These are phyloP conservation scores for Lathyrus tuberosus DNA, from an alignment of 306 rosid genomes.

Conservation along the genomic window DNA sequence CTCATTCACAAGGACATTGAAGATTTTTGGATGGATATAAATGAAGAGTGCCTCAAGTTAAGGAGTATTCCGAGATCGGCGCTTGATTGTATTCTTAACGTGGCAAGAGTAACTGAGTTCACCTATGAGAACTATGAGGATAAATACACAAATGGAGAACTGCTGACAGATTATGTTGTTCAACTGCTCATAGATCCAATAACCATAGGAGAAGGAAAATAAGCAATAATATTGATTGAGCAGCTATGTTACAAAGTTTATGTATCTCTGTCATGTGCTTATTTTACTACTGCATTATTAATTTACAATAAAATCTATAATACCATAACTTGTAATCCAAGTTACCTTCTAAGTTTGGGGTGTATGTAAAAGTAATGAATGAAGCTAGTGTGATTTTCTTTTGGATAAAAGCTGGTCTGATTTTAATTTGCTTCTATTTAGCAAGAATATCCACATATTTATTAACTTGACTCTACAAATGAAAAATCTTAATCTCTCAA, in stretches of 20 bases:
- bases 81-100: slow-evolving; percentile 42
- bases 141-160: slow-evolving; percentile 30
- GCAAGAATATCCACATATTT: too few relatives aligned
- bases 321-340: neutral
- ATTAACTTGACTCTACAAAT: too few relatives aligned
- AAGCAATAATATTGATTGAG: neutral
- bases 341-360: neutral
- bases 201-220: neutral
- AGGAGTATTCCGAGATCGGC: slow-evolving; percentile 36
- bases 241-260: neutral
- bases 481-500: too few relatives aligned
- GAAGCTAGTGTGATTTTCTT: neutral
- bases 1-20: slow-evolving; percentile 18
- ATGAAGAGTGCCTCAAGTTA: slow-evolving; percentile 43
- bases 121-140: slow-evolving; percentile 33
- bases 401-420: neutral
- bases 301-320: neutral
- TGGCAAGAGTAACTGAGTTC: slow-evolving; percentile 42
- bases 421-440: neutral
- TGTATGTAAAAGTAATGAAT: neutral
- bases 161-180: slow-evolving; percentile 22
- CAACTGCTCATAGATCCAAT: slow-evolving; percentile 40
- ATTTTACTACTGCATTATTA: neutral
- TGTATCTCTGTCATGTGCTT: too few relatives aligned
- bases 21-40: slow-evolving; percentile 49